A percentile compares a stretch with the other conserved stretches of the same genome.
These are phyloP conservation scores for Fraxinus velutina DNA, from an alignment of 305 asterid species.

Conservation along the genomic window DNA sequence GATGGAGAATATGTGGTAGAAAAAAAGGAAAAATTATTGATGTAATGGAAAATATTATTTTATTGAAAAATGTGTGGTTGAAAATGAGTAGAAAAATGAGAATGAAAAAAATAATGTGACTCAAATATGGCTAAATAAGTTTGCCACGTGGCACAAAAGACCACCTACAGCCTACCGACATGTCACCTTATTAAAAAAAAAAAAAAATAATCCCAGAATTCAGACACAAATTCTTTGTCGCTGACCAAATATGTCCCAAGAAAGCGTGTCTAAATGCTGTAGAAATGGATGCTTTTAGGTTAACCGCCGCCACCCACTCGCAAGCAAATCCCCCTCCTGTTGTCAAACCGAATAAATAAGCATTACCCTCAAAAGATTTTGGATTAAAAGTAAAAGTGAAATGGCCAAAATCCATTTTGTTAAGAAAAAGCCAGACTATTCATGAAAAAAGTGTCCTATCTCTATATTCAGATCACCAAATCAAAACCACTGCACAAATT, in stretches of 20 bases:
- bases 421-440: background rate
- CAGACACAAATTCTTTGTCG: conserved; percentile 6
- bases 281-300: background rate
- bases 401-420: background rate
- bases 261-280: background rate
- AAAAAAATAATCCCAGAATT: background rate
- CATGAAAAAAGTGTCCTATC: conserved; percentile 23
- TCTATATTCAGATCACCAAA: conserved; percentile 76
- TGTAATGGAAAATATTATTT: too few species aligned
- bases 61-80: too few species aligned
- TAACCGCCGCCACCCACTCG: background rate
- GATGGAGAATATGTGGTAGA: too few species aligned
- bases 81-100: too few species aligned
- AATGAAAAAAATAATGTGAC: too few species aligned
- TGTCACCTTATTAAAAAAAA: background rate
- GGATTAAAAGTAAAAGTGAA: background rate
- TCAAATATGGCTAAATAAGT: background rate
- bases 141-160: background rate
- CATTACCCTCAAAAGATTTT: background rate
- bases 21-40: too few species aligned
- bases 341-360: background rate
- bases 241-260: background rate
- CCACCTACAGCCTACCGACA: background rate
- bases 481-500: conserved; percentile 36
- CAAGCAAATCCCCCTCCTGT: background rate